Conservation (phyloP, 2,329 filamentous ascomycete species). For the Neonectria hederae region DNA sequence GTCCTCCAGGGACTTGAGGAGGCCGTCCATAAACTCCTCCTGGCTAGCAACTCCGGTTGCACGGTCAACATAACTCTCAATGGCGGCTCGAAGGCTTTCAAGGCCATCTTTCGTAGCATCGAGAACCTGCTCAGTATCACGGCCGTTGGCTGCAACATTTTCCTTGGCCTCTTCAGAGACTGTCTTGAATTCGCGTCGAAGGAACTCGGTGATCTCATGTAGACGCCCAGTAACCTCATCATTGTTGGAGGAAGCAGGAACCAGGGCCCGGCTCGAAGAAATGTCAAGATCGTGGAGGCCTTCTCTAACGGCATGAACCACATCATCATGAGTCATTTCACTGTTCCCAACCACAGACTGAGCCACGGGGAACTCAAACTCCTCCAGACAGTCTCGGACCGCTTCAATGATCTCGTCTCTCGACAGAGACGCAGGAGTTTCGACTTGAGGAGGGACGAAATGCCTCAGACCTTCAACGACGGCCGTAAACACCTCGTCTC, state of each 20-base stretch:
- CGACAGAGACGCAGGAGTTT: conserved; percentile 74
- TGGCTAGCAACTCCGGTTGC: conserved; percentile 75
- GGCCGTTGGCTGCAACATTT: conserved; percentile 79
- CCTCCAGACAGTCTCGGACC: conserved; percentile 86
- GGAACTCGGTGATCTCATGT: conserved; percentile 70
- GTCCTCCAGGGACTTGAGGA: conserved; percentile 71
- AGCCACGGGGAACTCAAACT: conserved; percentile 78
- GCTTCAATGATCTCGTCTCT: conserved; percentile 85
- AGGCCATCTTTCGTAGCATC: conserved; percentile 89
- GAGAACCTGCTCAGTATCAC: conserved; percentile 87
- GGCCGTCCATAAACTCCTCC: conserved; percentile 79
- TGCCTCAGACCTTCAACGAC: conserved; percentile 87
- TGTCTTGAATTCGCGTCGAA: conserved; percentile 68
- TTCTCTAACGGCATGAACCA: conserved; percentile 71
- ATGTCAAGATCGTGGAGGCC: conserved; percentile 64
- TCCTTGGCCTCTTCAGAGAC: conserved; percentile 75
- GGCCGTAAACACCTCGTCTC: conserved; percentile 85
- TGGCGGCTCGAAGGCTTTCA: conserved; percentile 80
- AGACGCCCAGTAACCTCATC: conserved; percentile 65
- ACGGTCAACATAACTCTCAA: conserved; percentile 83
- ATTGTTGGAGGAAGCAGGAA: conserved; percentile 54
- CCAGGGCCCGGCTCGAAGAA: conserved; percentile 51
- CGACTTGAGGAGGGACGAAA: conserved; percentile 77
- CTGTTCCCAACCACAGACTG: conserved; percentile 63
- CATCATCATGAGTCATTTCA: conserved; percentile 67